Evolutionary conservation across 106 monocot genomes (phyloP).

Genomic region (Vanilla planifolia): DNA sequence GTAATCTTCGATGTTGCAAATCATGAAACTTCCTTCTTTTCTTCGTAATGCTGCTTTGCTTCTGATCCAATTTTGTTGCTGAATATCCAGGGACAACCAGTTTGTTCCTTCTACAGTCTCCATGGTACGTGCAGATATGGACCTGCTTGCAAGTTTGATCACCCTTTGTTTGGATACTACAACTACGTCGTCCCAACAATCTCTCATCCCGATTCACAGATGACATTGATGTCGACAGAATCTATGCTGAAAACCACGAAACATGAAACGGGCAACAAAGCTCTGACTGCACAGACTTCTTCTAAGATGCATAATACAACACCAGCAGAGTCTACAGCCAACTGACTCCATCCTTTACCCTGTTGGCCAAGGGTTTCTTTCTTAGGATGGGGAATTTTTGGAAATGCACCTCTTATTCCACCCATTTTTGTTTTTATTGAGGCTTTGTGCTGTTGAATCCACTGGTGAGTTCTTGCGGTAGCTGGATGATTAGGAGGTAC

Average conservation of each 20-base stretch:
- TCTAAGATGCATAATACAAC: conserved; percentile 17
- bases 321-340: conserved; percentile 20
- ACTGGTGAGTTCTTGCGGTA: neutral
- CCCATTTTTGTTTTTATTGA: neutral
- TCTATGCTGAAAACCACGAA: conserved; percentile 2
- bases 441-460: neutral
- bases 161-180: conserved; percentile 35
- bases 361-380: conserved; percentile 16
- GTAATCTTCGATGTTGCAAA: conserved; percentile 22
- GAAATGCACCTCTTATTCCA: conserved; percentile 11
- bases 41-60: neutral
- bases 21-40: neutral
- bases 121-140: conserved; percentile 59
- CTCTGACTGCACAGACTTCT: conserved; percentile 17
- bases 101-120: conserved; percentile 33
- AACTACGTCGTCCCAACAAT: conserved; percentile 26
- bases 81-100: conserved; percentile 35
- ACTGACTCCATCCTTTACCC: too few relatives aligned
- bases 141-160: conserved; percentile 57
- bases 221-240: conserved; percentile 14
- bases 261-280: conserved; percentile 1
- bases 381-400: neutral
- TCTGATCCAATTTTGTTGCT: conserved; percentile 2
- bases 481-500: neutral
- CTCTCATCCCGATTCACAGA: conserved; percentile 17